Evolutionary conservation across 1,139 yeast species (phyloP).

Genomic region (Suhomyces guaymorum): DNA sequence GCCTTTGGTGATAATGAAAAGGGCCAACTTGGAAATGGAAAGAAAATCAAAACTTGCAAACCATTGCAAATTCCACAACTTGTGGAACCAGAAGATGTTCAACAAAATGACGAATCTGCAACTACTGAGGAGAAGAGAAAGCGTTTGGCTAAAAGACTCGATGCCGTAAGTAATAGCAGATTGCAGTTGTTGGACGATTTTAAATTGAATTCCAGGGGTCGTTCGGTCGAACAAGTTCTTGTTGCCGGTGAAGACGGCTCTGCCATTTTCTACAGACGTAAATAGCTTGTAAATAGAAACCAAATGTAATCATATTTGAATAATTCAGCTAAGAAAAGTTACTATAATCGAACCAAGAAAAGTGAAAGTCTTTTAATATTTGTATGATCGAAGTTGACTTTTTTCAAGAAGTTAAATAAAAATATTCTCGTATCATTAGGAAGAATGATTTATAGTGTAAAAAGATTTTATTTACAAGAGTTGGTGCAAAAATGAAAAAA

Average conservation of each 20-base stretch:
- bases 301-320: too few species aligned
- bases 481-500: too few species aligned
- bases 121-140: conserved; percentile 16
- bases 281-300: conserved; percentile 3
- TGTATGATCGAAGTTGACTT: too few species aligned
- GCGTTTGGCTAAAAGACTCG: conserved; percentile 30
- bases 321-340: too few species aligned
- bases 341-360: too few species aligned
- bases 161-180: conserved; percentile 43
- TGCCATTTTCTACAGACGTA: conserved; percentile 57
- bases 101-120: conserved; percentile 10
- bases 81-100: conserved; percentile 53
- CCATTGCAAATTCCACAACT: conserved; percentile 59
- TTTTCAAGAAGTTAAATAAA: too few species aligned
- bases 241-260: conserved; percentile 64
- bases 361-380: too few species aligned
- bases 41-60: conserved; percentile 55
- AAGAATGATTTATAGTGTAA: conserved; percentile 1
- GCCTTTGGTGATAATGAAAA: conserved; percentile 82
- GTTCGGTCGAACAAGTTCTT: conserved; percentile 52
- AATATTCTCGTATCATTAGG: too few species aligned
- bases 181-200: conserved; percentile 43
- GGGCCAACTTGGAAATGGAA: conserved; percentile 88
- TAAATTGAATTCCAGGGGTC: conserved; percentile 20
- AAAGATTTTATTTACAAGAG: too few species aligned